Evolutionary conservation across 805 yeast species (phyloP), one percentile per base, ranked within the genome.

Genomic region (Wickerhamomyces subpelliculosus): DNA sequence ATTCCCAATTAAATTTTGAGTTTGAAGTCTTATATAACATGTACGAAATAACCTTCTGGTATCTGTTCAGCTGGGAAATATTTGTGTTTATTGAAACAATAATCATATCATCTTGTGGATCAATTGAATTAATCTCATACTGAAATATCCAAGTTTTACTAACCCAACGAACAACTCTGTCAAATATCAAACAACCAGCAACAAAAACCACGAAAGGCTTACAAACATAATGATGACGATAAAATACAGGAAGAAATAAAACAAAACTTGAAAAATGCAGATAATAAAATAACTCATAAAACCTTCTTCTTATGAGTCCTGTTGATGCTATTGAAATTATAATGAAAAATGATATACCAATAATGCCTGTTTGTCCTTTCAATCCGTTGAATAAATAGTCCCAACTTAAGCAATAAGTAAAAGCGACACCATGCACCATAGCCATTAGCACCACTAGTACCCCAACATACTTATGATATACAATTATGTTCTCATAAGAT

Each of bases 381-480:
- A 11, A 8, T 23, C 34, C 34, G 1, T 39, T 37, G 11, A 46
- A 42, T 3, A 44, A 18, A 30, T 45, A 54, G 3, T 41, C 35
- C 56, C 56, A 51, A 8, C 45, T 44, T 12, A 54, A 41, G 7
- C 47, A 39, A 12, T 42, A 49, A 4, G 38, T 12, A 24, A 52
- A 52, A 2, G 45, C 39, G 1, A 31, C 27, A 2, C 44, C 30
- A 39, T 54, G 58, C 3, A 54, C 13, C 13, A 38, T 11, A 3
- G 57, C 42, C 25, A 40, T 42, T 9, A 34, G 8, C 2, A 54
- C 27, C 14, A 47, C 54, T 11, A 52, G 22, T 0, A 39, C 32
- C 1, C 57, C 57, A 22, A 52, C 19, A 18, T 44, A 51, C 31
- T 51, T 54, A 37, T 54, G 58, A 24, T 48, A 52, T 5, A 49